These are phyloP conservation scores for Diaporthe vaccinii DNA, from an alignment of 2,329 filamentous ascomycete species.

Conservation along the genomic window DNA sequence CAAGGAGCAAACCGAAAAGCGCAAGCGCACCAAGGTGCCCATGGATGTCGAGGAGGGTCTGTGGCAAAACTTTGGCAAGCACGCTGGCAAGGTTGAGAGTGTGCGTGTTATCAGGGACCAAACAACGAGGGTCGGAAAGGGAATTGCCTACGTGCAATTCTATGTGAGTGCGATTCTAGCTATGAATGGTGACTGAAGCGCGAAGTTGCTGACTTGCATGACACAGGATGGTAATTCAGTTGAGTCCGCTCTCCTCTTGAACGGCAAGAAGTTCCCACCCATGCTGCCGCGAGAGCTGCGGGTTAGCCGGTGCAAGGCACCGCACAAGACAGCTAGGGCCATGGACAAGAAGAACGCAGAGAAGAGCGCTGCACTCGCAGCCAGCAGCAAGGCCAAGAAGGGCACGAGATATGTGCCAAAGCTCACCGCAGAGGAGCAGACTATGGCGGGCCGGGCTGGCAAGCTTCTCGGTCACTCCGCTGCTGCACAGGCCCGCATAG, in stretches of 20 bases:
- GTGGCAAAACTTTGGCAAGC: slow-evolving; percentile 82
- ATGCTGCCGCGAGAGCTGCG: slow-evolving; percentile 91
- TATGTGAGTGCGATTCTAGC: slow-evolving; percentile 62
- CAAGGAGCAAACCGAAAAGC: slow-evolving; percentile 71
- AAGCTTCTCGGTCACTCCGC: slow-evolving; percentile 79
- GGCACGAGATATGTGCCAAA: slow-evolving; percentile 76
- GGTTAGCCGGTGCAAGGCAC: slow-evolving; percentile 87
- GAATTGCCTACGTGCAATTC: slow-evolving; percentile 98
- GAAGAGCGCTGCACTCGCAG: slow-evolving; percentile 35
- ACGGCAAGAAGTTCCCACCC: slow-evolving; percentile 93
- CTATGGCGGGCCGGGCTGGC: slow-evolving; percentile 78
- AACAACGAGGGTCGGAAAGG: slow-evolving; percentile 93
- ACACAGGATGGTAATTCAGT: slow-evolving; percentile 83
- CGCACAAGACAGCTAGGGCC: slow-evolving; percentile 69
- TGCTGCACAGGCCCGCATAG: slow-evolving; percentile 58
- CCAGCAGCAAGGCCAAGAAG: slow-evolving; percentile 50
- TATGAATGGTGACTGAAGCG: background rate
- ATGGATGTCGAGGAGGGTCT: slow-evolving; percentile 94
- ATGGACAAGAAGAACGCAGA: slow-evolving; percentile 62
- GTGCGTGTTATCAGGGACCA: slow-evolving; percentile 93
- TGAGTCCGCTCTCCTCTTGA: slow-evolving; percentile 87
- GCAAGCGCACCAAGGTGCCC: slow-evolving; percentile 78
- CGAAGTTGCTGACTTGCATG: slow-evolving; percentile 22
- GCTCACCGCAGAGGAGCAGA: slow-evolving; percentile 76
- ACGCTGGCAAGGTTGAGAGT: slow-evolving; percentile 86